These are phyloP conservation scores for Centella asiatica DNA, from an alignment of 129 eudicot genomes.

Conservation along the genomic window DNA sequence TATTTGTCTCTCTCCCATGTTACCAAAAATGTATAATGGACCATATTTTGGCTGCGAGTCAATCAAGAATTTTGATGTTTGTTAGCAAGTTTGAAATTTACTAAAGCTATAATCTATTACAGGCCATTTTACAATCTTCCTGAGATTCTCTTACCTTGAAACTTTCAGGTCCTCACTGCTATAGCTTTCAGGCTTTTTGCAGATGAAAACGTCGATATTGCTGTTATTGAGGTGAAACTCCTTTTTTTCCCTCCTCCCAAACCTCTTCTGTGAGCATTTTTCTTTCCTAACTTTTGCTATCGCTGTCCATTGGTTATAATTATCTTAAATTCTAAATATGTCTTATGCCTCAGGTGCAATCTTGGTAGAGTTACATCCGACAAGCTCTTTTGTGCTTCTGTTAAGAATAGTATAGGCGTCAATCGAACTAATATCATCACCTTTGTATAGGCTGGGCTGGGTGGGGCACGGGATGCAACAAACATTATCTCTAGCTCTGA, in stretches of 20 bases:
- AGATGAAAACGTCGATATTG: conserved; percentile 64
- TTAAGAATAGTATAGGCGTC: too few species aligned
- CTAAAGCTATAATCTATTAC: not conserved
- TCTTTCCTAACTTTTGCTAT: not conserved
- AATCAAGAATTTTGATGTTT: not conserved
- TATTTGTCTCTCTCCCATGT: too few species aligned
- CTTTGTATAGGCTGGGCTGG: conserved; percentile 71
- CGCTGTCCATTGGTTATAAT: not conserved
- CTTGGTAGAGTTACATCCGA: not conserved
- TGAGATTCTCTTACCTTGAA: not conserved
- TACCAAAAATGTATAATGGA: not conserved
- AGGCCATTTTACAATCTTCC: not conserved
- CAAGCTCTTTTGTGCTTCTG: not conserved
- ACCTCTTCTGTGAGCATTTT: not conserved
- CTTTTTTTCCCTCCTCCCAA: too few species aligned
- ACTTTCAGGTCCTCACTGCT: conserved; percentile 74
- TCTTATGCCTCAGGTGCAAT: not conserved
- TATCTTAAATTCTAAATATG: too few species aligned
- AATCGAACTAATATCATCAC: not conserved
- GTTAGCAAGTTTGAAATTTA: not conserved
- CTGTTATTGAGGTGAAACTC: conserved; percentile 69
- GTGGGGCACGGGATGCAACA: conserved; percentile 98
- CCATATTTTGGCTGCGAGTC: not conserved
- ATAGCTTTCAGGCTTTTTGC: conserved; percentile 80
- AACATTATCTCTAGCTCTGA: conserved; percentile 59